These are phyloP conservation scores for Penicillium cosmopolitanum DNA, from an alignment of 495 filamentous ascomycete species.

Conservation along the genomic window DNA sequence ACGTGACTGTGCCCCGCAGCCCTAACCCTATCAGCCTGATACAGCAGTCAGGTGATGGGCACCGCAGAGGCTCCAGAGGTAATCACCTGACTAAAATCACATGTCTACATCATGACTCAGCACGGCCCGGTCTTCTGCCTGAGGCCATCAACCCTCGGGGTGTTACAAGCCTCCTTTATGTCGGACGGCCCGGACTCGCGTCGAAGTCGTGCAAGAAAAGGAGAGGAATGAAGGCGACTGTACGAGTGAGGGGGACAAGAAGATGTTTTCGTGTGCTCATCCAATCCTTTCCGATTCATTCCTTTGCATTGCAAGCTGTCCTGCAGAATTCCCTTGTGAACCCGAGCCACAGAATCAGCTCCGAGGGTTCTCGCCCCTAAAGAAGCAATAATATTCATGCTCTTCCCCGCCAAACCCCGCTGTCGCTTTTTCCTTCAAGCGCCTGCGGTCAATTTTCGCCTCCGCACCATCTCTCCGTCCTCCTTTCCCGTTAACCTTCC, in stretches of 20 bases:
- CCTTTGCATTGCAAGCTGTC: conserved; percentile 4
- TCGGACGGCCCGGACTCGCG: neutral
- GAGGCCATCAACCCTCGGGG: conserved; percentile 8
- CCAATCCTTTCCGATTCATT: conserved; percentile 5
- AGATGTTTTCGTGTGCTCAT: neutral
- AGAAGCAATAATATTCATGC: conserved; percentile 40
- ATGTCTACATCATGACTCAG: conserved; percentile 1
- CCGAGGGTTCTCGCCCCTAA: conserved; percentile 32
- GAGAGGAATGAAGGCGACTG: conserved; percentile 5
- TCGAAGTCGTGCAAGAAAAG: conserved; percentile 5
- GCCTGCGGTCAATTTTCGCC: conserved; percentile 30
- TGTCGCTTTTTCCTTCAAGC: conserved; percentile 29
- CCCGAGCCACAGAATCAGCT: conserved; percentile 17
- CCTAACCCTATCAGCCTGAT: conserved; percentile 29
- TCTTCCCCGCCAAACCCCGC: conserved; percentile 49
- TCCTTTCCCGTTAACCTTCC: conserved; percentile 22
- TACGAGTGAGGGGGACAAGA: conserved; percentile 1
- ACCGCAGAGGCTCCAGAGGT: too few relatives aligned
- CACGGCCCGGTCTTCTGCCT: conserved; percentile 13
- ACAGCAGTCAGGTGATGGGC: neutral
- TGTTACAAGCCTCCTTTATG: neutral
- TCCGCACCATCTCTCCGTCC: conserved; percentile 26
- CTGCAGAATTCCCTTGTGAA: conserved; percentile 16
- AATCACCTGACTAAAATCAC: neutral
- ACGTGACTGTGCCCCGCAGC: conserved; percentile 37